Evolutionary conservation across 345 rosid genomes (phyloP), one percentile per base, ranked within the genome.

Genomic region (Camelina laxa): DNA sequence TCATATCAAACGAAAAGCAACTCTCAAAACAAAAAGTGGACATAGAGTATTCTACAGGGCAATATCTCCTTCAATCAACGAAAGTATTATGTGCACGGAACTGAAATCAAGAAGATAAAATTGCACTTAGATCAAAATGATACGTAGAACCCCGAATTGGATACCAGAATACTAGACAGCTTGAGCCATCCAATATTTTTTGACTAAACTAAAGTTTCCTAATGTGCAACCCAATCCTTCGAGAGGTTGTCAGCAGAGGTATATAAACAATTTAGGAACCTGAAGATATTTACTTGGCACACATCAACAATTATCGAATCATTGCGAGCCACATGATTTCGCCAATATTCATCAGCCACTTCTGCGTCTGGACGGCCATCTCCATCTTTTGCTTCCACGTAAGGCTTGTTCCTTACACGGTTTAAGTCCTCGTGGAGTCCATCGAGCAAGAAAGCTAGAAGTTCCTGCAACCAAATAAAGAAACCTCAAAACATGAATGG

Each of bases 391-490:
- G 89, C 92, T 82, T 90, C 97, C 77, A 82, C 87, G 70, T 92
- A 95, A 58, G 97, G 98, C 76, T 95, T 92, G 77, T 87, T 80
- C 82, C 72, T 95, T 58, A 95, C 99, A 64, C 93, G 97, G 80
- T 92, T 95, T 60, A 95, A 94, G 82, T 92, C 98, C 85, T 95
- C 98, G 66, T 92, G 99, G 44, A 90, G 98, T 76, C 99, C 98
- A 85, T 95, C 99, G 83, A 95, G 74, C 81, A 95, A 86, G 84
- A 95, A 95, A 48, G 96, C 92, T 74, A 95, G 86, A 57, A 92
- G 91, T 80, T 95, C 99, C 99, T 95, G 80, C 72, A 68, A 80
- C 31, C 38, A 71, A 66, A 55, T 66, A 36, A 83, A 73, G 60
- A 72, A 72, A 75, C 11, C 76, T 60, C 81, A 72, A 75, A 17